Evolutionary conservation across 176 grass and related monocot genomes (phyloP).

Genomic region (Guadua angustifolia): DNA sequence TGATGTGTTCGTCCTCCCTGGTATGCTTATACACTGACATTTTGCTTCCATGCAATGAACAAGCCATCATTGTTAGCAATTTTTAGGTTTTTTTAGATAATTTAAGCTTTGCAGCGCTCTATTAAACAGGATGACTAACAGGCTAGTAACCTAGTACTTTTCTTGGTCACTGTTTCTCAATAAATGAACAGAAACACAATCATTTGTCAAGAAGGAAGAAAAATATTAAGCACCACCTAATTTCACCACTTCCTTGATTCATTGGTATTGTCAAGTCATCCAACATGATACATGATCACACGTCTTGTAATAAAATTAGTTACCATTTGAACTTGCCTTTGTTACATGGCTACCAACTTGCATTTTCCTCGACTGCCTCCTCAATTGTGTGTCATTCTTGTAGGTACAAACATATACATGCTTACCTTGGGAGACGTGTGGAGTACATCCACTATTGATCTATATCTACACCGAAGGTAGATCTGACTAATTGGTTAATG

Average conservation of each 20-base stretch:
- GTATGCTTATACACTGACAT: constrained; percentile 40
- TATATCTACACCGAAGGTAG: constrained; percentile 30
- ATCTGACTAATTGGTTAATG: constrained; percentile 16
- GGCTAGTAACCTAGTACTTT: background rate
- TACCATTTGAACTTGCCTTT: constrained; percentile 15
- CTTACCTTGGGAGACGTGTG: constrained; percentile 89
- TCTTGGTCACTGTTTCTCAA: constrained; percentile 9
- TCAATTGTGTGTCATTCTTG: constrained; percentile 33
- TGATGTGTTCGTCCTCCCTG: constrained; percentile 78
- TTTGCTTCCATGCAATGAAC: constrained; percentile 10
- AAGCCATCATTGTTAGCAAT: background rate
- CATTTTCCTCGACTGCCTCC: background rate
- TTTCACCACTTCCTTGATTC: background rate
- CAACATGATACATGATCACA: background rate
- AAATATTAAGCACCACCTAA: background rate
- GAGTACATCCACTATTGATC: constrained; percentile 74
- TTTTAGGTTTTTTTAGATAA: background rate
- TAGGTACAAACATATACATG: constrained; percentile 97
- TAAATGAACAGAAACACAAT: background rate
- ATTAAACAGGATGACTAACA: background rate
- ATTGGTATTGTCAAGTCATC: background rate
- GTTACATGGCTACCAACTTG: constrained; percentile 2
- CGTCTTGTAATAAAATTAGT: background rate
- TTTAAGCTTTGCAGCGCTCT: background rate
- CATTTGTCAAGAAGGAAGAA: background rate